phyloP scores from a whole-genome alignment of 75 land plant genomes.

The Chamaecyparis obtusa region DNA sequence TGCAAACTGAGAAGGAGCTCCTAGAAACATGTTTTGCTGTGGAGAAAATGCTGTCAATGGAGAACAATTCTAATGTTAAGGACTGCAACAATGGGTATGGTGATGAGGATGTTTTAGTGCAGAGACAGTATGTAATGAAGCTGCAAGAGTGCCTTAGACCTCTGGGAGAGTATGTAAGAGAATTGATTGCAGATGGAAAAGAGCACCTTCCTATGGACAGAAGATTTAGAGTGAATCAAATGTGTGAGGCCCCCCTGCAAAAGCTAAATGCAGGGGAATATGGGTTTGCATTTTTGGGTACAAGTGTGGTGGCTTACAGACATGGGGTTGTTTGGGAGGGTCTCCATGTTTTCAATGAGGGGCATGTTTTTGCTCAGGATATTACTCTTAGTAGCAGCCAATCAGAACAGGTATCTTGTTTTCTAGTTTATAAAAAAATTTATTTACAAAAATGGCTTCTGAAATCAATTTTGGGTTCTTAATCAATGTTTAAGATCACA shows the following conservation, averaged over 20 bases:
- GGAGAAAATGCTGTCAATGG: background rate
- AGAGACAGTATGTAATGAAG: background rate
- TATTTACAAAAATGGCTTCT: too few species aligned
- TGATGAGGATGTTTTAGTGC: background rate
- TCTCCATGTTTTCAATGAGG: background rate
- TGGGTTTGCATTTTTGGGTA: slow-evolving; percentile 4
- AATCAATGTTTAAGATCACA: too few species aligned
- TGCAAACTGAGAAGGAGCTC: slow-evolving; percentile 3
- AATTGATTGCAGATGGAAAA: background rate
- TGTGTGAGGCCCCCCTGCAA: background rate
- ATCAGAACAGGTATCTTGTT: background rate
- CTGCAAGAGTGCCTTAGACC: background rate
- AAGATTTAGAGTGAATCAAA: background rate
- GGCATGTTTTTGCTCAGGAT: slow-evolving; percentile 10
- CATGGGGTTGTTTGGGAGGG: slow-evolving; percentile 8
- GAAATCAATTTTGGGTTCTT: too few species aligned
- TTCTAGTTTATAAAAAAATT: background rate
- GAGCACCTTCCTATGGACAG: background rate
- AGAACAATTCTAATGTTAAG: background rate
- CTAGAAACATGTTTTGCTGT: background rate
- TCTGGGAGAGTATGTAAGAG: background rate
- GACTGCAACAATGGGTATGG: background rate
- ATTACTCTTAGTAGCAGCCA: background rate
- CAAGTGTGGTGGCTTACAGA: slow-evolving; percentile 1
- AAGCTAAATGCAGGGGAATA: background rate